Base-by-base conservation (phyloP, 768 basidiomycete species). In the Lanmaoa rubissima region DNA sequence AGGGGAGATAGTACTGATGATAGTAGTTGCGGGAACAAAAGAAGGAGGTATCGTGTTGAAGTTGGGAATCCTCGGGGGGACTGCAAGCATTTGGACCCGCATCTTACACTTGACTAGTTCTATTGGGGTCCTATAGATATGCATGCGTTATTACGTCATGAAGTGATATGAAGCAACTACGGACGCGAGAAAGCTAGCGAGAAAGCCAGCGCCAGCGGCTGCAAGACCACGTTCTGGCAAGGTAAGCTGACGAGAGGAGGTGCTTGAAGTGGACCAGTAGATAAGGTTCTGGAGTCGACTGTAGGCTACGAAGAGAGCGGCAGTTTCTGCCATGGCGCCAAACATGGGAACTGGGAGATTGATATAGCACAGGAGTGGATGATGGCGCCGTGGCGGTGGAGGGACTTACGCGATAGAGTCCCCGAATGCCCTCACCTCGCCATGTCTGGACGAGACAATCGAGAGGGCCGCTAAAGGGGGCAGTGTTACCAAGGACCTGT, bases 61-160 rank as follows among this genome's bases (percentile, higher is more conserved):
- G 51, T 56, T 45, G 19, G 59, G 58, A 16, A 62, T 48, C 47
- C 48, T 54, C 19, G 56, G 61, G 42, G 65, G 57, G 19, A 48
- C 21, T 50, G 63, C 32, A 14, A 93, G 83, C 81, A 91, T 87
- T 68, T 94, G 91, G 5, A 94, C 93, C 68, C 94, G 92, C 93
- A 94, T 94, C 71, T 92, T 90, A 77, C 92, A 94, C 74, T 96
- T 95, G 64, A 96, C 81, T 41, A 94, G 85, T 67, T 96, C 93
- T 58, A 94, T 89, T n/a, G 93, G 94, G 0, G 92, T 95, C 43
- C 90, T 93, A 68, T 34, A 26, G 34, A 43, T 45, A 59, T 19
- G 48, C 4, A 17, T 28, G 41, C 13, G 53, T 51, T 19, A 57
- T 53, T 17, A 32, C 43, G 43, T 52, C 41, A 53, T 40, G 43